These are phyloP conservation scores for Ascochyta fabae DNA, from an alignment of 2,329 filamentous ascomycete genomes.

Conservation along the genomic window DNA sequence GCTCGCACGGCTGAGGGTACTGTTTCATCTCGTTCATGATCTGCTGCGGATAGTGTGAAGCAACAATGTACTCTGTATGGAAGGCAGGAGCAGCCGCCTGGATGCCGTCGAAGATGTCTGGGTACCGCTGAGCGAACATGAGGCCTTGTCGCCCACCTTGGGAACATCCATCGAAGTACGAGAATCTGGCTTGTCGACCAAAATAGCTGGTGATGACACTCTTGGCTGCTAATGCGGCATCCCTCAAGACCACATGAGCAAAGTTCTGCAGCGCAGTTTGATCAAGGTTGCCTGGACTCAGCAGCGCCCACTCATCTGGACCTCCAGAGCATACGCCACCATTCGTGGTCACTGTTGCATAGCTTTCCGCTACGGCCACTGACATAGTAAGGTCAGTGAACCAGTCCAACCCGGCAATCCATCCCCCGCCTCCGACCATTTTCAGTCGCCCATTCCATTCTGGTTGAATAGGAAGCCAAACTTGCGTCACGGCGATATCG, in stretches of 20 bases:
- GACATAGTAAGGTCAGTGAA: slow-evolving; percentile 21
- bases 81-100: slow-evolving; percentile 38
- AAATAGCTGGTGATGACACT: slow-evolving; percentile 37
- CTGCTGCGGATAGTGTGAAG: slow-evolving; percentile 24
- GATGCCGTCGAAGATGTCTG: slow-evolving; percentile 40
- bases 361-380: slow-evolving; percentile 29
- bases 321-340: slow-evolving; percentile 23
- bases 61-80: slow-evolving; percentile 20
- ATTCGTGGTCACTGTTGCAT: slow-evolving; percentile 33
- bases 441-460: slow-evolving; percentile 34
- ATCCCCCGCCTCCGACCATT: slow-evolving; percentile 33
- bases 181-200: slow-evolving; percentile 33
- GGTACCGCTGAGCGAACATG: slow-evolving; percentile 42
- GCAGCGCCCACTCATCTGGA: slow-evolving; percentile 23
- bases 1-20: slow-evolving; percentile 30
- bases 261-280: slow-evolving; percentile 41
- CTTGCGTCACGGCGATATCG: slow-evolving; percentile 14
- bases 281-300: slow-evolving; percentile 34
- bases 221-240: slow-evolving; percentile 28
- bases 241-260: slow-evolving; percentile 42
- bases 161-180: slow-evolving; percentile 46
- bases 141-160: slow-evolving; percentile 44
- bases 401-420: slow-evolving; percentile 22
- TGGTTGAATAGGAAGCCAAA: slow-evolving; percentile 22
- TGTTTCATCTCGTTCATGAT: slow-evolving; percentile 28